Evolutionary conservation across 2,329 filamentous ascomycete genomes (phyloP).

Genomic region (Polytolypa hystricis): DNA sequence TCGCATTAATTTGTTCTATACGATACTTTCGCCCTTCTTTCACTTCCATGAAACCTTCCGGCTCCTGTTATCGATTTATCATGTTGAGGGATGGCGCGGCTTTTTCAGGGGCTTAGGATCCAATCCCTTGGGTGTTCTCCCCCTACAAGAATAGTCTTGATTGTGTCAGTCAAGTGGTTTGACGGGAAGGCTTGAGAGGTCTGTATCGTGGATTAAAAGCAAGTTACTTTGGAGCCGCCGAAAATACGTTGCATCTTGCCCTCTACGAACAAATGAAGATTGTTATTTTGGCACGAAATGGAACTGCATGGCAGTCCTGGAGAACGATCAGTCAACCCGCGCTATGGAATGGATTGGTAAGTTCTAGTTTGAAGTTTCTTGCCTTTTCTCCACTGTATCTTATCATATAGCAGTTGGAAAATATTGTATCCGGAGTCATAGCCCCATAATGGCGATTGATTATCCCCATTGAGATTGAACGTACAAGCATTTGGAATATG

Average conservation of each 20-base stretch:
- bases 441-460: too few relatives aligned
- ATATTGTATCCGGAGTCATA: too few relatives aligned
- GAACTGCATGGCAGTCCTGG: neutral
- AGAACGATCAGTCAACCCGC: neutral
- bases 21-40: conserved; percentile 29
- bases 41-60: conserved; percentile 78
- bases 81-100: conserved; percentile 68
- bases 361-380: conserved; percentile 71
- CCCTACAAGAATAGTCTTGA: conserved; percentile 81
- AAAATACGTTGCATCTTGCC: conserved; percentile 79
- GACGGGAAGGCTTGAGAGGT: conserved; percentile 67
- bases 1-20: conserved; percentile 28
- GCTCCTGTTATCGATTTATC: conserved; percentile 69
- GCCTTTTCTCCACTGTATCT: too few relatives aligned
- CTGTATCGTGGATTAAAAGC: conserved; percentile 86
- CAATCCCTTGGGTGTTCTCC: conserved; percentile 79
- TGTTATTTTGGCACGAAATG: conserved; percentile 42
- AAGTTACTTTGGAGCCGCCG: neutral
- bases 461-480: too few relatives aligned
- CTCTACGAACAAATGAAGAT: conserved; percentile 88
- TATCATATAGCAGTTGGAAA: too few relatives aligned
- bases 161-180: conserved; percentile 71
- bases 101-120: conserved; percentile 88
- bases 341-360: conserved; percentile 66
- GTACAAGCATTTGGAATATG: too few relatives aligned